Conservation (phyloP, 1,284 basidiomycete genomes). For the Malassezia furfur region DNA sequence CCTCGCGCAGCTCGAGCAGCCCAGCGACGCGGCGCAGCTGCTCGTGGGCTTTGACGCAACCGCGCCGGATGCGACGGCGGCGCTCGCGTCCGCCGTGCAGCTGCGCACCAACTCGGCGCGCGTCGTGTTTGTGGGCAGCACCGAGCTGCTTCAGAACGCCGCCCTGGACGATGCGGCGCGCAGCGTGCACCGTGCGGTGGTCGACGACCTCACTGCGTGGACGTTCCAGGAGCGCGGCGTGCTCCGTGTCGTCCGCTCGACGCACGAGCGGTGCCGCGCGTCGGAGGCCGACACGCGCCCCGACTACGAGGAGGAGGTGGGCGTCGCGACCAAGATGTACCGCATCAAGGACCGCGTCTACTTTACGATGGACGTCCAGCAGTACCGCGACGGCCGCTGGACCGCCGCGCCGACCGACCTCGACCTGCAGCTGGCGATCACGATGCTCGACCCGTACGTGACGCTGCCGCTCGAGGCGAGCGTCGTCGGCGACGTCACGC, state of each 20-base stretch:
- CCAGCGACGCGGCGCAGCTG: constrained; percentile 20
- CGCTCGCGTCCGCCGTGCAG: constrained; percentile 79
- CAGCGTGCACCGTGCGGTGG: constrained; percentile 63
- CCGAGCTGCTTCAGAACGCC: constrained; percentile 61
- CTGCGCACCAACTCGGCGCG: constrained; percentile 63
- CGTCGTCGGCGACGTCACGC: constrained; percentile 5
- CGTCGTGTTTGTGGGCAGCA: constrained; percentile 70
- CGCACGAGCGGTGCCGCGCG: constrained; percentile 62
- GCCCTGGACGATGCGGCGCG: constrained; percentile 50
- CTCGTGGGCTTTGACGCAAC: constrained; percentile 23
- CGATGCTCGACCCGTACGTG: constrained; percentile 74
- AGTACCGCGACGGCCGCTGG: constrained; percentile 58
- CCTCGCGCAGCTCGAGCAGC: constrained; percentile 21
- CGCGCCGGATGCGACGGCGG: constrained; percentile 37
- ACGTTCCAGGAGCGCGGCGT: constrained; percentile 79
- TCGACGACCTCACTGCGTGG: constrained; percentile 70
- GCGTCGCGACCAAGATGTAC: constrained; percentile 60
- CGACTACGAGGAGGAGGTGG: constrained; percentile 37
- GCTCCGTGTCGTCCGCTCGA: constrained; percentile 64
- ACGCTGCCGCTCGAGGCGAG: constrained; percentile 21
- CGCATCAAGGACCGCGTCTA: constrained; percentile 71
- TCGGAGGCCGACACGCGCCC: constrained; percentile 25
- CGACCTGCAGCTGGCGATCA: constrained; percentile 86
- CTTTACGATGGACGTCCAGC: constrained; percentile 64
- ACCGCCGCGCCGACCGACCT: constrained; percentile 60